phyloP scores from a whole-genome alignment of 345 rosid genomes.

The Aquilaria sinensis region DNA sequence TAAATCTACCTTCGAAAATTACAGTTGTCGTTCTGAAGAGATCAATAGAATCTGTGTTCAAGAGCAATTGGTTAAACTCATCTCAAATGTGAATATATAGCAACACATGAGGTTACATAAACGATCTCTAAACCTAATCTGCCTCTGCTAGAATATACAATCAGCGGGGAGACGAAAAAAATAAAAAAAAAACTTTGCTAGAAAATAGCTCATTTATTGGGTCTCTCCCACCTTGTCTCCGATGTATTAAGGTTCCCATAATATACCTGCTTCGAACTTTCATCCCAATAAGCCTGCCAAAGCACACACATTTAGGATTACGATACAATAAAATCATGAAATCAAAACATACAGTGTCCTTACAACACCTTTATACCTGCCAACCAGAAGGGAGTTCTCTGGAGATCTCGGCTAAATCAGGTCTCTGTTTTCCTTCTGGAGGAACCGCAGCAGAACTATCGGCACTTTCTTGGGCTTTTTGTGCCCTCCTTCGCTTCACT shows the following conservation, averaged over 20 bases:
- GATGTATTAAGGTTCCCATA: conserved; percentile 52
- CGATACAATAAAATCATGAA: not conserved
- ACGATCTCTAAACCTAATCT: no score
- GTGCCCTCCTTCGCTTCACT: conserved; percentile 75
- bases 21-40: no score
- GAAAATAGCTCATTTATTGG: conserved; percentile 22
- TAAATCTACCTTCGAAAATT: no score
- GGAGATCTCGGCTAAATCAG: conserved; percentile 50
- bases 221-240: conserved; percentile 62
- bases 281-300: conserved; percentile 54
- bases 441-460: conserved; percentile 19
- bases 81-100: no score
- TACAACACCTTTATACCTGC: conserved; percentile 38
- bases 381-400: conserved; percentile 71
- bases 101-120: no score
- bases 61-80: no score
- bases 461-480: conserved; percentile 42
- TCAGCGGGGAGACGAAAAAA: not conserved
- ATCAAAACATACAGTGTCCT: not conserved
- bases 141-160: no score
- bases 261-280: conserved; percentile 49
- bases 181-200: conserved; percentile 1
- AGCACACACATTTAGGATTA: not conserved
- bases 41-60: no score
- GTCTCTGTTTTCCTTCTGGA: conserved; percentile 28